These are phyloP conservation scores for Diplodia corticola DNA, from an alignment of 2,329 filamentous ascomycete genomes.

Conservation along the genomic window DNA sequence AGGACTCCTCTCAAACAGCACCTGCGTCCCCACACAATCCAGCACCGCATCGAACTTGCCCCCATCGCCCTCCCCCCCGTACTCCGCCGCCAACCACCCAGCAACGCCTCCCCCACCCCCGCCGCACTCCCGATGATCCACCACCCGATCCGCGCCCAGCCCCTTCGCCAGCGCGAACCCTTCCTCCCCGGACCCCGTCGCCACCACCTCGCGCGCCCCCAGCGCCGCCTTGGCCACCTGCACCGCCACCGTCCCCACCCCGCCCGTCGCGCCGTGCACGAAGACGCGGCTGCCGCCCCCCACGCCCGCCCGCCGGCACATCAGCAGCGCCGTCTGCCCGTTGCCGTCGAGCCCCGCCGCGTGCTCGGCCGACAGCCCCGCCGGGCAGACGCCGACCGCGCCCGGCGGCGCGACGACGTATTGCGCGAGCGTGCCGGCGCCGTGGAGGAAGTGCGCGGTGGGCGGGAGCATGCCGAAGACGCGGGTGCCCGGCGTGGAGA, in stretches of 20 bases:
- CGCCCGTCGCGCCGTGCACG: conserved; percentile 55
- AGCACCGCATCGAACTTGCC: conserved; percentile 47
- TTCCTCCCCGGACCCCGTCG: conserved; percentile 50
- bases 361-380: conserved; percentile 33
- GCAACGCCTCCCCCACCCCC: conserved; percentile 30
- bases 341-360: conserved; percentile 44
- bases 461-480: conserved; percentile 44
- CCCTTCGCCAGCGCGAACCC: conserved; percentile 41
- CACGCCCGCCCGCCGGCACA: conserved; percentile 33
- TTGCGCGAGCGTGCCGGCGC: conserved; percentile 45
- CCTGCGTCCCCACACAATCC: conserved; percentile 49
- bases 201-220: conserved; percentile 47
- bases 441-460: conserved; percentile 33
- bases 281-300: conserved; percentile 46
- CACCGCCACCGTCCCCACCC: conserved; percentile 50
- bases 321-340: conserved; percentile 42
- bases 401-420: conserved; percentile 41
- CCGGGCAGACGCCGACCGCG: conserved; percentile 37
- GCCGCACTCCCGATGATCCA: conserved; percentile 2
- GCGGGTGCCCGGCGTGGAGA: conserved; percentile 34
- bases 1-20: conserved; percentile 44
- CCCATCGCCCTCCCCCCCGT: conserved; percentile 28
- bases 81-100: conserved; percentile 34
- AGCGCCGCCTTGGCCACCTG: conserved; percentile 45
- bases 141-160: conserved; percentile 50